These are phyloP conservation scores for Grigorovia humatica DNA, from an alignment of 805 yeast species.

Conservation along the genomic window DNA sequence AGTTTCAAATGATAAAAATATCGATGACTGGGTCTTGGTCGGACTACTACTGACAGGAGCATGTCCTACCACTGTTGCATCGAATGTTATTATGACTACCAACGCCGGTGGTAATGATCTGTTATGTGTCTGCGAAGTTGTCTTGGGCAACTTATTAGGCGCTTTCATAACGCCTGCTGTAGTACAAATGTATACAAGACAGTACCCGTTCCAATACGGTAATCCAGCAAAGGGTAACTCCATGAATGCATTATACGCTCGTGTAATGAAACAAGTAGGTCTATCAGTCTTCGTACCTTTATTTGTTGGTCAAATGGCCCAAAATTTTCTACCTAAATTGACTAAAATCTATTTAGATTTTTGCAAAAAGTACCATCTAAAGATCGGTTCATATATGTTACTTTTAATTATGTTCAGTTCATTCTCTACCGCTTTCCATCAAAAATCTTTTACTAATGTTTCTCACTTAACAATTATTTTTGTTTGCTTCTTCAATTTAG, in stretches of 20 bases:
- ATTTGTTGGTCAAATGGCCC: constrained; percentile 79
- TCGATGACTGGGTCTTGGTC: constrained; percentile 66
- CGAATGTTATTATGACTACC: constrained; percentile 87
- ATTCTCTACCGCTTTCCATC: constrained; percentile 80
- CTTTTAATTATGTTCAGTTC: constrained; percentile 68
- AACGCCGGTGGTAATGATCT: constrained; percentile 77
- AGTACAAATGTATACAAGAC: constrained; percentile 53
- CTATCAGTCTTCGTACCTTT: constrained; percentile 74
- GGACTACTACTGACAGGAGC: constrained; percentile 77
- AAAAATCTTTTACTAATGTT: constrained; percentile 63
- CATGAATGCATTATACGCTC: constrained; percentile 48
- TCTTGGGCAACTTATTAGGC: constrained; percentile 75
- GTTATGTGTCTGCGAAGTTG: constrained; percentile 72
- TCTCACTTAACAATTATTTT: constrained; percentile 61
- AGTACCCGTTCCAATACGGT: constrained; percentile 59
- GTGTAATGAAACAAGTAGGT: constrained; percentile 84
- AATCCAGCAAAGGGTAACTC: constrained; percentile 56
- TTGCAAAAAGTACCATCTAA: constrained; percentile 26
- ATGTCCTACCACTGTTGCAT: constrained; percentile 86
- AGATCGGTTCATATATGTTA: constrained; percentile 74
- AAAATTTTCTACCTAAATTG: constrained; percentile 53
- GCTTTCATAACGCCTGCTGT: constrained; percentile 83
- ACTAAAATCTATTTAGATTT: constrained; percentile 15
- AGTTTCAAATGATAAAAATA: constrained; percentile 44
- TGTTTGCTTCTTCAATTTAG: constrained; percentile 74